Conservation (phyloP, 768 basidiomycete genomes). For the Omphalotus guepiniiformis region DNA sequence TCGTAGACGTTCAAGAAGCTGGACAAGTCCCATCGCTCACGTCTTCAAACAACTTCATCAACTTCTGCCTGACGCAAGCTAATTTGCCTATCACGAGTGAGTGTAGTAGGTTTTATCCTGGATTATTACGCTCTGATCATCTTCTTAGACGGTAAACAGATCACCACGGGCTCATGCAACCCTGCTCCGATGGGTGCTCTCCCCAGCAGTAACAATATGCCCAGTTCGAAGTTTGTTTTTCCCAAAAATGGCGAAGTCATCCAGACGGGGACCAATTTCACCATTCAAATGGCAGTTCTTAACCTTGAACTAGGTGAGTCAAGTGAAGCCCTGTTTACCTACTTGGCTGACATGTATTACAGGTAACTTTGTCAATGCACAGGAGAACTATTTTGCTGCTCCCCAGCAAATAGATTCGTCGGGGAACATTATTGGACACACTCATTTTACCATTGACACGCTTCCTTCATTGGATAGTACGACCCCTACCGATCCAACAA, state of each 20-base stretch:
- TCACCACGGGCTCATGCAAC: conserved; percentile 43
- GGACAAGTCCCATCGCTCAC: conserved; percentile 56
- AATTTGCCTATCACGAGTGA: conserved; percentile 30
- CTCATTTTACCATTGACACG: conserved; percentile 57
- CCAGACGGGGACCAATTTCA: conserved; percentile 45
- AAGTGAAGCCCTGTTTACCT: no score
- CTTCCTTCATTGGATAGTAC: conserved; percentile 46
- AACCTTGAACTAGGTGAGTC: no score
- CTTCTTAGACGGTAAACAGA: conserved; percentile 31
- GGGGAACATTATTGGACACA: conserved; percentile 57
- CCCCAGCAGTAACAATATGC: conserved; percentile 44
- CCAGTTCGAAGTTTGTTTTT: conserved; percentile 47
- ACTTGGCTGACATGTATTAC: no score
- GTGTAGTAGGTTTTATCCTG: neutral
- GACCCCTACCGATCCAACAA: conserved; percentile 40
- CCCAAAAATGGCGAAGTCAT: conserved; percentile 44
- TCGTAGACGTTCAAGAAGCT: conserved; percentile 28
- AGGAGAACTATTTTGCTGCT: conserved; percentile 44
- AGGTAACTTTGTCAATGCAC: conserved; percentile 50
- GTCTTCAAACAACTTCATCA: conserved; percentile 73
- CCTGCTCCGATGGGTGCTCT: conserved; percentile 58
- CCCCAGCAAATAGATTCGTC: conserved; percentile 48
- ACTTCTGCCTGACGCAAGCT: conserved; percentile 51
- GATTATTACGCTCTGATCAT: neutral
- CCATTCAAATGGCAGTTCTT: conserved; percentile 43